Percentiles rank a stretch among this genome's conserved stretches.
These are phyloP conservation scores for Cylindrodendrum hubeiense DNA, from an alignment of 2,329 filamentous ascomycete genomes.

Conservation along the genomic window DNA sequence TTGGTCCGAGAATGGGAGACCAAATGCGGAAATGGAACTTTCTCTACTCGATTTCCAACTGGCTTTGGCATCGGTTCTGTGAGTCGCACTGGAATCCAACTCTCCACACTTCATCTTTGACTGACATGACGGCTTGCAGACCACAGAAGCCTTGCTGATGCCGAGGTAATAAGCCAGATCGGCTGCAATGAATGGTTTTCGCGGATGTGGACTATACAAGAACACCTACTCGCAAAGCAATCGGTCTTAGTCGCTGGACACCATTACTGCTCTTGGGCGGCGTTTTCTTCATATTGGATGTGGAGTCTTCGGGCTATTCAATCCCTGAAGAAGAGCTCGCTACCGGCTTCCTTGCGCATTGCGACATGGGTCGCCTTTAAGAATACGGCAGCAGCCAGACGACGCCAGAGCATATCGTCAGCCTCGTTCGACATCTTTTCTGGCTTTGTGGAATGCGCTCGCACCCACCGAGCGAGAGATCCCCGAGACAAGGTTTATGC, in stretches of 20 bases:
- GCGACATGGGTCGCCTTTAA: conserved; percentile 29
- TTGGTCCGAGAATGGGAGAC: conserved; percentile 28
- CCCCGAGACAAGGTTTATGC: conserved; percentile 31
- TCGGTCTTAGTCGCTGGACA: conserved; percentile 23
- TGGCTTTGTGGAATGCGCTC: conserved; percentile 30
- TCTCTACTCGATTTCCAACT: conserved; percentile 23
- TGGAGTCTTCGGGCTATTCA: conserved; percentile 29
- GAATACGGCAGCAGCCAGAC: conserved; percentile 20
- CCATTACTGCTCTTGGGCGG: conserved; percentile 27
- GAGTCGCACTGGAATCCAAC: not conserved
- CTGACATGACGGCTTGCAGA: conserved; percentile 8
- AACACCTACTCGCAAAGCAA: conserved; percentile 28
- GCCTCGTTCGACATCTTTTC: conserved; percentile 29
- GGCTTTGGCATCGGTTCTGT: conserved; percentile 30
- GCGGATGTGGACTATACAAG: conserved; percentile 37
- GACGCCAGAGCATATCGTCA: conserved; percentile 14
- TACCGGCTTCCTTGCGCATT: conserved; percentile 26
- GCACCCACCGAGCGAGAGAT: conserved; percentile 27
- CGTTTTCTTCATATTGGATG: conserved; percentile 32
- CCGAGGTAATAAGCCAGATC: conserved; percentile 24
- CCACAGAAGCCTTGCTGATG: conserved; percentile 19
- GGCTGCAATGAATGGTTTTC: conserved; percentile 34
- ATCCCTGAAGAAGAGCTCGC: conserved; percentile 15
- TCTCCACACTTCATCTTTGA: conserved; percentile 42
- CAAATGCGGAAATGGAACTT: conserved; percentile 33